Evolutionary conservation across 2,329 filamentous ascomycete species (phyloP).

Genomic region (Apiospora saccharicola): DNA sequence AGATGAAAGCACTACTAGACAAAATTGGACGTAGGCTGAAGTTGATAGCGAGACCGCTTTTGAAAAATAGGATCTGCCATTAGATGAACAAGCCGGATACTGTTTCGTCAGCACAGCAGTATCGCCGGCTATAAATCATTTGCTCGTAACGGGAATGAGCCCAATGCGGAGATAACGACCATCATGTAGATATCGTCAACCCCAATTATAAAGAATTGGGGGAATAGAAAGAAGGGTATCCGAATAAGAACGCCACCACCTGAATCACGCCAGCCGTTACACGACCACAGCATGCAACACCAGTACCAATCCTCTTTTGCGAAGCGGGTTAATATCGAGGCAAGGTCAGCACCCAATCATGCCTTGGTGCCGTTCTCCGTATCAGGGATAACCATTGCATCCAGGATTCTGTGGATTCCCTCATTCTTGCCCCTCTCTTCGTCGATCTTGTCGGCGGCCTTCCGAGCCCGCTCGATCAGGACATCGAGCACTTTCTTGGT

Average conservation of each 20-base stretch:
- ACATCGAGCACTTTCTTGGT: conserved; percentile 72
- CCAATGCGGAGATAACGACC: neutral
- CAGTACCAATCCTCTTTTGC: neutral
- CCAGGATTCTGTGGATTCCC: conserved; percentile 71
- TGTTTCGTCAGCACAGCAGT: neutral
- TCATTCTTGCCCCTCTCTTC: conserved; percentile 61
- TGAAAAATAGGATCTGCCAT: neutral
- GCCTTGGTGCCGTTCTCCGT: conserved; percentile 5
- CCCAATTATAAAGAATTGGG: neutral
- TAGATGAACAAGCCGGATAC: neutral
- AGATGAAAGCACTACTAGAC: neutral
- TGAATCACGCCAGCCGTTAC: neutral
- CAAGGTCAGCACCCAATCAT: neutral
- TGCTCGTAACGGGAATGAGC: neutral
- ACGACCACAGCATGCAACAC: neutral
- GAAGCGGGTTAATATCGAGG: neutral
- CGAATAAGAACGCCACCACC: conserved; percentile 24
- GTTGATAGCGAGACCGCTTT: neutral
- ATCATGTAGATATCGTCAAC: conserved; percentile 14
- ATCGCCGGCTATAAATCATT: neutral
- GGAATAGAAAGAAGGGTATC: conserved; percentile 28
- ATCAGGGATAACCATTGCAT: conserved; percentile 61
- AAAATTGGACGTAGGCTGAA: neutral
- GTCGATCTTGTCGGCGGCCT: conserved; percentile 70
- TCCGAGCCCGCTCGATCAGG: conserved; percentile 69